Base-by-base conservation (phyloP, 2,329 filamentous ascomycete species). In the Calonectria pseudoturangicola region DNA sequence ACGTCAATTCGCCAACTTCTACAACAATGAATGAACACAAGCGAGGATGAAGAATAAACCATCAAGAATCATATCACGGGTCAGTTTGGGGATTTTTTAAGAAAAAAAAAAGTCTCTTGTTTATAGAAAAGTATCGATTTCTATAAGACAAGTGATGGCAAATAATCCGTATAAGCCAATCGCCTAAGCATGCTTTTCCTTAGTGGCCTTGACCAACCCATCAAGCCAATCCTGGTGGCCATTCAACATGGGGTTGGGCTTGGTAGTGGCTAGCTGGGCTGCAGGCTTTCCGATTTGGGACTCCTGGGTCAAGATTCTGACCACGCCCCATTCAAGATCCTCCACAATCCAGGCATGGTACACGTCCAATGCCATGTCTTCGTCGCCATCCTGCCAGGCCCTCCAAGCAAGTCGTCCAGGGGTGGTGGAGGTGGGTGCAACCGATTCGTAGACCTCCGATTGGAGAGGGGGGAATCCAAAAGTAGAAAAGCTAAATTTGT, bases 261-360 rank as follows among this genome's bases (percentile, higher is more conserved):
- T 81, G 3, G 41, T 68, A 2, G 56, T 71, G 4, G 79, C 68
- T 65, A 79, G 43, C 41, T 77, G 50, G 13, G 56, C 71, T 16
- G 76, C 79, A 0, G 76, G 76, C 51, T 78, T 75, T 13, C 80
- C 80, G 47, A 81, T 76, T 58, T 82, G 81, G 41, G 78, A 79
- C 65, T 82, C 81, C 69, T 82, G 81, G 4, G 79, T 82, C 70
- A 80, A 43, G 30, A 82, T 79, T 12, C 79, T 70, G 36, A 81
- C 80, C 15, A 75, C 74, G 5, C 78, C 76, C 51, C 77, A 80
- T 21, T 80, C 74, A 48, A 80, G 62, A 25, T 80, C 76, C 74
- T 82, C 79, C 21, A 82, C 73, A n/a, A 82, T 69, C 80, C 73
- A 75, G 4, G 73, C 81, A 74, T 82, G 81, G 54, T 82, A 81